phyloP scores from a whole-genome alignment of 2,329 filamentous ascomycete genomes.

The Scedosporium minutisporum region DNA sequence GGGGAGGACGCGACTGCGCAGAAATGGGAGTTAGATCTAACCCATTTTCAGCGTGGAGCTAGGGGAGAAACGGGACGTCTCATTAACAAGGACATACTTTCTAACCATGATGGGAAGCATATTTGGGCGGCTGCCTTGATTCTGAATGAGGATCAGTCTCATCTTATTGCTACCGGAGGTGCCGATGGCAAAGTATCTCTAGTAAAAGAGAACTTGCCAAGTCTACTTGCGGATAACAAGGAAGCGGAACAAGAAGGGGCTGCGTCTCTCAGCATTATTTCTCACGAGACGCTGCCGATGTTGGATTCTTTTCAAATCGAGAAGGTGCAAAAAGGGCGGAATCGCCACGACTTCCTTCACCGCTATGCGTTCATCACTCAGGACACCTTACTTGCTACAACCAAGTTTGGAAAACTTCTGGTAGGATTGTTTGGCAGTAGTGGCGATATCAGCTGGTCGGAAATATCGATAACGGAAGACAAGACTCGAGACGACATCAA shows the following conservation, averaged over 20 bases:
- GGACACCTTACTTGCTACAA: slow-evolving; percentile 43
- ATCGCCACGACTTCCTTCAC: slow-evolving; percentile 35
- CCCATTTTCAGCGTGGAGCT: neutral
- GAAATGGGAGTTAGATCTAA: slow-evolving; percentile 53
- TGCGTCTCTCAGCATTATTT: slow-evolving; percentile 3
- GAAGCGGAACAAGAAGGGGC: neutral
- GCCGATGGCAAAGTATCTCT: slow-evolving; percentile 63
- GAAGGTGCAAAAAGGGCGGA: neutral
- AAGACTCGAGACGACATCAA: slow-evolving; percentile 26
- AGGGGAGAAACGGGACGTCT: neutral
- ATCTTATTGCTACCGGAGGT: slow-evolving; percentile 64
- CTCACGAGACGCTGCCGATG: neutral
- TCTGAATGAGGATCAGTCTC: slow-evolving; percentile 15
- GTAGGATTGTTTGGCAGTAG: slow-evolving; percentile 26
- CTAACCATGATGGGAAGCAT: slow-evolving; percentile 76
- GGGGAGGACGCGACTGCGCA: slow-evolving; percentile 77
- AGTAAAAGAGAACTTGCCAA: slow-evolving; percentile 20
- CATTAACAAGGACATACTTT: slow-evolving; percentile 40
- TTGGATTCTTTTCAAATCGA: neutral
- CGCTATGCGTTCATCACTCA: slow-evolving; percentile 54
- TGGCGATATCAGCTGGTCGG: slow-evolving; percentile 28
- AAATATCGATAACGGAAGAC: slow-evolving; percentile 24
- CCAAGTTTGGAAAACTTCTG: slow-evolving; percentile 51
- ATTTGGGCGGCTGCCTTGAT: slow-evolving; percentile 64
- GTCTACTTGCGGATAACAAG: neutral